Evolutionary conservation across 805 yeast species (phyloP), one percentile per base, ranked within the genome.

Genomic region (Wickerhamomyces bisporus): DNA sequence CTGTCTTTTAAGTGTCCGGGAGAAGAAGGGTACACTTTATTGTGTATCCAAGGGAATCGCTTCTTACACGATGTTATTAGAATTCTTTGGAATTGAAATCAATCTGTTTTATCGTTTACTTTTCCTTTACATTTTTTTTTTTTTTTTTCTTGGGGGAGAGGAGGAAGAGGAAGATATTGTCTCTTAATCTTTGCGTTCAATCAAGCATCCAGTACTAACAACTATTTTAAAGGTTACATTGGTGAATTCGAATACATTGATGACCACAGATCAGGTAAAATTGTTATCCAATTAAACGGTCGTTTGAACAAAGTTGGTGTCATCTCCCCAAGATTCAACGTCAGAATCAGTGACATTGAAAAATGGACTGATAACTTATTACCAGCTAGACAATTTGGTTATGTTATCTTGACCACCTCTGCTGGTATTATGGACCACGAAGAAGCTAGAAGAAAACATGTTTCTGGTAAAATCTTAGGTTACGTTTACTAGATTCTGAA

Each of bases 401-500:
- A 72, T 83, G 89, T 89, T 66, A 86, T 89, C 73, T 81, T 89
- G 70, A 91, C 98, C 75, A 89, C 98, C 61, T 91, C 97, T 62
- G 96, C 97, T 62, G 98, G 98, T 77, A 89, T 89, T 64, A 88
- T 89, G 95, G 97, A 91, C 81, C 98, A 89, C 79, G 97, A 91
- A 80, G 97, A 89, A 79, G 98, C 98, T 65, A 86, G 95, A 83
- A 85, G 97, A 82, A 91, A 89, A 86, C 97, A 89, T 78, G 97
- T 89, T 61, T 87, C 96, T 60, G 98, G 98, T 73, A 89, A 89
- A 81, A 85, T 89, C 73, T 84, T 89, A 67, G 98, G 97, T 68
- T 89, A 86, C 79, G 96, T 89, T 55, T 89, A 89, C 85, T 89
- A 85, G 44, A 45, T 23, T 9, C 20, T 9, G 12, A 4, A 19